Conservation (phyloP, 1,284 basidiomycete genomes). For the Peniophora sp. region DNA sequence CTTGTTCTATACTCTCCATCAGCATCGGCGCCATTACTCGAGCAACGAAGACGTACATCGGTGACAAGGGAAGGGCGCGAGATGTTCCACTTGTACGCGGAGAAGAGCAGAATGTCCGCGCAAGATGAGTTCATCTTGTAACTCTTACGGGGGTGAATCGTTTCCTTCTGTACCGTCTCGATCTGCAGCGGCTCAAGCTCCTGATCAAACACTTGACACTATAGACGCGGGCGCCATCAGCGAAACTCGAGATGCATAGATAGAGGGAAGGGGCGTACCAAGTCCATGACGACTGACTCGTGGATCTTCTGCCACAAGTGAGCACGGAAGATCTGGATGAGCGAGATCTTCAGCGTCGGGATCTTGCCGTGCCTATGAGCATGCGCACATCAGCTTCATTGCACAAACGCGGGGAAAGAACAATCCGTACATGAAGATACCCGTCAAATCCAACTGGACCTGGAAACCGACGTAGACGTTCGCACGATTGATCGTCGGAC, state of each 20-base stretch:
- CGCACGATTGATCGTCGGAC: conserved; percentile 94
- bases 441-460: conserved; percentile 95
- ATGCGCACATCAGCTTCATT: conserved; percentile 10
- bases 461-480: conserved; percentile 99
- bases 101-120: conserved; percentile 96
- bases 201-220: conserved; percentile 98
- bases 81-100: conserved; percentile 98
- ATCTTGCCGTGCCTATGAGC: conserved; percentile 91
- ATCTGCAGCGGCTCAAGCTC: conserved; percentile 97
- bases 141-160: conserved; percentile 98
- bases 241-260: background rate
- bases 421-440: conserved; percentile 70
- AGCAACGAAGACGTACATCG: conserved; percentile 50
- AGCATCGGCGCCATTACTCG: conserved; percentile 1
- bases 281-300: conserved; percentile 93
- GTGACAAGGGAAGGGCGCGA: conserved; percentile 93
- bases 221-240: background rate
- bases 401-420: background rate
- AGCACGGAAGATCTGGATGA: conserved; percentile 99
- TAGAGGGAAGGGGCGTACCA: conserved; percentile 35
- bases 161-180: conserved; percentile 99
- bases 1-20: conserved; percentile 51
- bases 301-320: conserved; percentile 99
- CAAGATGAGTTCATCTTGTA: conserved; percentile 99
- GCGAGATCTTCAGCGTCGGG: conserved; percentile 93